Percentiles rank a stretch among this genome's conserved stretches.
Evolutionary conservation across 2,329 filamentous ascomycete genomes (phyloP).

Genomic region (Colletotrichum melonis): DNA sequence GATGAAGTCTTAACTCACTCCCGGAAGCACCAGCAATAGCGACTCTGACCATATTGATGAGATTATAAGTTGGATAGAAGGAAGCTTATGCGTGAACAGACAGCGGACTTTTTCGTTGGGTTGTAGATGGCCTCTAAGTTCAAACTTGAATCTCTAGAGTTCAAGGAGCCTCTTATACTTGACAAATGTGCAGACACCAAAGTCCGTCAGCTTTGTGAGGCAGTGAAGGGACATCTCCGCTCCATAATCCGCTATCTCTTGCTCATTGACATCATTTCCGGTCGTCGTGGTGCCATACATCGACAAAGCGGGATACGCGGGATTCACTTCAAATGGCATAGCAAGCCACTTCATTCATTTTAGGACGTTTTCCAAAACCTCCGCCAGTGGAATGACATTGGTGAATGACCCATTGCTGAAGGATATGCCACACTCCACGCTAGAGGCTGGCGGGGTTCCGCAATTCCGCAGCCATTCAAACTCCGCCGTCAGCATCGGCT

Average conservation of each 20-base stretch:
- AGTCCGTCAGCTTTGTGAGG: neutral
- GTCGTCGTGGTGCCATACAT: neutral
- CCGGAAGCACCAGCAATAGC: conserved; percentile 33
- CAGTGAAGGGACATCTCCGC: neutral
- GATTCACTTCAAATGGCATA: neutral
- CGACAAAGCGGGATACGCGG: neutral
- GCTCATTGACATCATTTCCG: neutral
- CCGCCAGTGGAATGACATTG: neutral
- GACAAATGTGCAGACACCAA: neutral
- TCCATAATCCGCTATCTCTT: neutral
- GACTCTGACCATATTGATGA: conserved; percentile 17
- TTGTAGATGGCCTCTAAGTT: neutral
- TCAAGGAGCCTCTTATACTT: neutral
- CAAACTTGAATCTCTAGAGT: neutral
- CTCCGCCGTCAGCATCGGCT: neutral
- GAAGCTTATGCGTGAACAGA: no score
- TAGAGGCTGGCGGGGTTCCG: neutral
- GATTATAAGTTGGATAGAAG: no score
- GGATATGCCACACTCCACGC: neutral
- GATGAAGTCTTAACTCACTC: neutral
- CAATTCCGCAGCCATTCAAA: neutral
- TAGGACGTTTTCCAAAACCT: neutral
- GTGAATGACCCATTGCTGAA: neutral
- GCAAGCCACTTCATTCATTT: neutral
- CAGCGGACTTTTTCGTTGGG: no score